Evolutionary conservation across 305 asterid genomes (phyloP).

Genomic region (Fraxinus paxiana): DNA sequence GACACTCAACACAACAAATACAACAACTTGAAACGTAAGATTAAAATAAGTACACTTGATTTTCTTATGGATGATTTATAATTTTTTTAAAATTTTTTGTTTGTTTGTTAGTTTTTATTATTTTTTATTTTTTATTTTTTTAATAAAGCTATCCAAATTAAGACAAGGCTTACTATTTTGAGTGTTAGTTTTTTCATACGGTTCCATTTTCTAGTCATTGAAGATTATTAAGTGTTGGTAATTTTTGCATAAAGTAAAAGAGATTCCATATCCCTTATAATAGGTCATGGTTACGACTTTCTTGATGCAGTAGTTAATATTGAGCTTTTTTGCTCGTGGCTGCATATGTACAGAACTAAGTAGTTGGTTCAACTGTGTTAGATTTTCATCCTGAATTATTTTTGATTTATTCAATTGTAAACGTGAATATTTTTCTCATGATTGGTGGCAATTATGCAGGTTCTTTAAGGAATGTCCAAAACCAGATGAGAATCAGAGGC

Average conservation of each 20-base stretch:
- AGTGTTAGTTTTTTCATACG: neutral
- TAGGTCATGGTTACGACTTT: neutral
- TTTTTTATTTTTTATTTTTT: no score
- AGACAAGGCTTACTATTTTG: neutral
- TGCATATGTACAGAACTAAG: neutral
- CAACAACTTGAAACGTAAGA: conserved; percentile 62
- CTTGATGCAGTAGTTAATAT: neutral
- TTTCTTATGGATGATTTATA: neutral
- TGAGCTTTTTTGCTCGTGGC: neutral
- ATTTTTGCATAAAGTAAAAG: neutral
- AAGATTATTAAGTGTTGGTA: neutral
- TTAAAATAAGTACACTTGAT: neutral
- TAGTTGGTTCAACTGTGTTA: neutral
- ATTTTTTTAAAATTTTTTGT: neutral
- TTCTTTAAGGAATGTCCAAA: conserved; percentile 59
- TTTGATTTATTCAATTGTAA: neutral
- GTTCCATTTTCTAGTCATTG: neutral
- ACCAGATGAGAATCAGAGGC: conserved; percentile 62
- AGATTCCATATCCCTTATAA: neutral
- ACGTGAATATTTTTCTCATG: neutral
- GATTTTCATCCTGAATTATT: neutral
- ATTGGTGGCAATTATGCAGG: conserved; percentile 32
- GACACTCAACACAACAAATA: conserved; percentile 59
- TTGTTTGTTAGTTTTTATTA: no score
- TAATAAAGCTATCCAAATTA: neutral